These are phyloP conservation scores for Colletotrichum sp. DNA, from an alignment of 2,329 filamentous ascomycete genomes.

Conservation along the genomic window DNA sequence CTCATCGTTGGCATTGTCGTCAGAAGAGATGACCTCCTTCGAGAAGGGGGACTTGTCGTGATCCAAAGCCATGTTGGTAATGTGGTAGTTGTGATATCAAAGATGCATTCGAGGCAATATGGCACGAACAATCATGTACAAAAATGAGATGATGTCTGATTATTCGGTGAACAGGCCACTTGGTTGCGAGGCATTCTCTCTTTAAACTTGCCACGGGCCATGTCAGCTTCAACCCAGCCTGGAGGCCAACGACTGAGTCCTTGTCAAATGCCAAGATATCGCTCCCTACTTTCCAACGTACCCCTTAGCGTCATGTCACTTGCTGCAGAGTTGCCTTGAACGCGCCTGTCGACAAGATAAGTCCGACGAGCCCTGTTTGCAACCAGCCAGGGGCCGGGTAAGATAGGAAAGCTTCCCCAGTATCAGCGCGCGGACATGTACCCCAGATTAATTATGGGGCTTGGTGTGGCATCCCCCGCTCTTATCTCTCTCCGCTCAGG, in stretches of 20 bases:
- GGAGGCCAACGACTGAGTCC: not conserved
- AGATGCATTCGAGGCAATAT: not conserved
- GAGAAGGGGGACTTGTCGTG: not conserved
- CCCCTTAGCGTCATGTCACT: not conserved
- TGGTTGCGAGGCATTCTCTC: not conserved
- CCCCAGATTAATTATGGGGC: not conserved
- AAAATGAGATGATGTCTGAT: not conserved
- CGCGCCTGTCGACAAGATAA: not conserved
- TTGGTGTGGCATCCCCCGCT: not conserved
- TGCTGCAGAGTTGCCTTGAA: not conserved
- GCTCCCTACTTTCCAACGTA: not conserved
- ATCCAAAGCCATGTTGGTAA: not conserved
- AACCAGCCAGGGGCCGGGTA: not conserved
- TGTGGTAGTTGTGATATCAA: not conserved
- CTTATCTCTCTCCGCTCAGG: not conserved
- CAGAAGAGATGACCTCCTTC: not conserved
- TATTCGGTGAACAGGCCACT: not conserved
- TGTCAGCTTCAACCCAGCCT: not conserved
- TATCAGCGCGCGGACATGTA: not conserved
- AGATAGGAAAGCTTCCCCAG: slow-evolving; percentile 10
- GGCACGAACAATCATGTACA: not conserved
- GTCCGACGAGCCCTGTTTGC: not conserved
- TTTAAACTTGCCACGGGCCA: not conserved
- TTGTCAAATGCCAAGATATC: not conserved
- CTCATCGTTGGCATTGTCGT: not conserved